Evolutionary conservation across 345 rosid genomes (phyloP), one percentile per base, ranked within the genome.

Genomic region (Hibiscus syriacus): DNA sequence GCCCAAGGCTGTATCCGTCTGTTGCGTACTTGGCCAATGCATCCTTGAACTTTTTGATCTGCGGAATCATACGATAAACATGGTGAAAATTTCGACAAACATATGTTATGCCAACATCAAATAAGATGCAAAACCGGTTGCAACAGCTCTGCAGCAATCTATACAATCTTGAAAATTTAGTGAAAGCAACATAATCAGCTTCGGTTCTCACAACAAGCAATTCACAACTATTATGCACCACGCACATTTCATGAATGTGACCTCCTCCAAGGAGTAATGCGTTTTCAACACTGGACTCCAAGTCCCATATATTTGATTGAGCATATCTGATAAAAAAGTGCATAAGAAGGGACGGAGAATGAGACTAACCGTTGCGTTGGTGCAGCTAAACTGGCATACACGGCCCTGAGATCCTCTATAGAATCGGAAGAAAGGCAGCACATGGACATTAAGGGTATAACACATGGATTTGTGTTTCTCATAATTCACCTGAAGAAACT

Each of bases 391-490:
- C 79, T 97, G 90, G 78, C 97, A 91, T 39, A 94, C 60, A 56
- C 91, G 92, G 54, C 99, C 97, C 2, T 87, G 87, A 70, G 96
- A 83, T 4, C 97, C 96, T 45, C 97, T 72, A 68, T 87, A 94
- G 64, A 94, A 85, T 46, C 96, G 79, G 74, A 94, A 94, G 80
- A 94, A 94, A 0, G 96, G 97, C 27, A 91, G 82, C 17, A 91
- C 97, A 54, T 91, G 97, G 32, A 94, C 97, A 70, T 90, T 87
- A 30, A 94, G 95, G 73, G 93, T 91, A 45, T 86, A 87, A 70
- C 96, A 91, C 99, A 94, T 91, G 64, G 99, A 91, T 76, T 83
- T 94, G 23, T 87, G 97, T 62, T 89, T 95, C 84, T 91, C 96
- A 50, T 87, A 88, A 64, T 94, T 91, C 55, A 94, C 92, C 64